Evolutionary conservation across 768 basidiomycete genomes (phyloP).

Genomic region (Pleurotus citrinopileatus): DNA sequence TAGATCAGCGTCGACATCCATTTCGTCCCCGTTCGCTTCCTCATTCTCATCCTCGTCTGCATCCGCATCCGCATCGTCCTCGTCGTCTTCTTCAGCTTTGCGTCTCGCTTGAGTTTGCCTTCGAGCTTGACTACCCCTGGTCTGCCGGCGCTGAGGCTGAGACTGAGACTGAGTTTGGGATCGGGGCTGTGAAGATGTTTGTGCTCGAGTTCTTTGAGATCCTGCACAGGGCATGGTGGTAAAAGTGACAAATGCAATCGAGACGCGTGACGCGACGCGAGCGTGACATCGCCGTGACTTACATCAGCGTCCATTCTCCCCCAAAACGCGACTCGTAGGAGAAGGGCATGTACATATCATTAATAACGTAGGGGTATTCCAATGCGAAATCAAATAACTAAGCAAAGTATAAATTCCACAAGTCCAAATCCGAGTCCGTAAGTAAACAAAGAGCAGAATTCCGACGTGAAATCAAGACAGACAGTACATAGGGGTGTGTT

Average conservation of each 20-base stretch:
- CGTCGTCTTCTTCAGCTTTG: conserved; percentile 23
- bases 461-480: conserved; percentile 10
- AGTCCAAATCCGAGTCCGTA: too few species aligned
- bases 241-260: background rate
- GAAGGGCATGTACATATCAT: too few species aligned
- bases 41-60: conserved; percentile 31
- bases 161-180: background rate
- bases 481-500: conserved; percentile 2
- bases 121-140: background rate
- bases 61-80: conserved; percentile 21
- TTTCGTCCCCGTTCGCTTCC: conserved; percentile 33
- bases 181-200: background rate
- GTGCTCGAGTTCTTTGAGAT: conserved; percentile 4
- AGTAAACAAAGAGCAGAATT: background rate
- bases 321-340: too few species aligned
- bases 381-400: too few species aligned
- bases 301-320: too few species aligned
- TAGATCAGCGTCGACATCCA: conserved; percentile 26
- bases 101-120: background rate
- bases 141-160: background rate
- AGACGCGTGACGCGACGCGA: background rate
- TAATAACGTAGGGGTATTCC: too few species aligned
- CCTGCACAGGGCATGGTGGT: background rate
- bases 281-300: background rate
- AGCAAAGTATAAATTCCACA: too few species aligned